Base-by-base conservation (phyloP, 441 rosid genomes). In the Corymbia citriodora region DNA sequence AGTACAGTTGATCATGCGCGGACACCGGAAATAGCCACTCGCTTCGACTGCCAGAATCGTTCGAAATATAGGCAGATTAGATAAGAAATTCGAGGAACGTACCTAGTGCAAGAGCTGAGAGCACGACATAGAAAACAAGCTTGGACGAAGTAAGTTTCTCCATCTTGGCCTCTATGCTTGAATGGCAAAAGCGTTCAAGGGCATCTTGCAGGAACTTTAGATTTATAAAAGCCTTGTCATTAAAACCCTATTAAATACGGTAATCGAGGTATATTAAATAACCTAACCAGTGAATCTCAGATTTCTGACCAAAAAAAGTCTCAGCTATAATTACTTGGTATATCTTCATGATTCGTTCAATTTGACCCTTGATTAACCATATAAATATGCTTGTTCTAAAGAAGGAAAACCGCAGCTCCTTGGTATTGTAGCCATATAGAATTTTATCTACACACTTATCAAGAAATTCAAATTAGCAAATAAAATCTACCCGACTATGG, bases 1-100 rank as follows among this genome's bases (percentile, higher is more conserved):
- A 21, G 11, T 82, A 92, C 93, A 92, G 87, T 92, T 55, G 15
- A 92, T 27, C 91, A 92, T 92, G 8, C 88, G 90, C 1, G 93
- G 92, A 85, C 93, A 92, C 63, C 90, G 59, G 29, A 92, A 89
- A n/a, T 68, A 89, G 48, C 91, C 88, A 19, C 91, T 89, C 52
- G 91, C 92, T 88, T 88, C 90, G 36, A 88, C 89, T 74, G 27
- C 87, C 48, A 19, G 49, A 36, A 21, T 11, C 49, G 29, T 40
- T 40, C 16, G 16, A 74, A 74, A 74, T 7, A 40, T 21, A 74
- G 50, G 40, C 4, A 40, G 83, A 36, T 40, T 74, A 16, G 9
- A 21, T 19, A 36, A 40, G 83, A 74, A 23, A 74, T 74, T 40
- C 40, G 83, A 40, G 83, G 29, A 12, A 40, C 50, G 83, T 74